Percentiles rank a stretch among this genome's conserved stretches.
These are phyloP conservation scores for Hypoxylon fragiforme DNA, from an alignment of 495 filamentous ascomycete species.

Conservation along the genomic window DNA sequence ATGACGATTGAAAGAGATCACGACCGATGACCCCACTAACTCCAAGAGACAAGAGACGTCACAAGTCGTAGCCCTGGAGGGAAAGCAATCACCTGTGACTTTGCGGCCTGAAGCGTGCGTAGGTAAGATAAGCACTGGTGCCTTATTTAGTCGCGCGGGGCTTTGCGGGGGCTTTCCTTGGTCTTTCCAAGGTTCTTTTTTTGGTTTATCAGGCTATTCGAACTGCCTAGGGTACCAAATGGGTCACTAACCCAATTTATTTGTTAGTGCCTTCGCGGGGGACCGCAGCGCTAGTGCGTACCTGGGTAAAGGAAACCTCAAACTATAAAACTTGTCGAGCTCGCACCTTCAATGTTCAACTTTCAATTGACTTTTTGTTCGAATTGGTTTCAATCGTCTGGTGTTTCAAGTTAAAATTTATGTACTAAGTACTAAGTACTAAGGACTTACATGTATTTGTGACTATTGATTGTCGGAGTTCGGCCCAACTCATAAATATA, in stretches of 20 bases:
- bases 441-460: too few species aligned
- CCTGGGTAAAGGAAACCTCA: too few species aligned
- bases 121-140: slow-evolving; percentile 27
- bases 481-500: not conserved
- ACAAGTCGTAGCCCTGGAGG: slow-evolving; percentile 15
- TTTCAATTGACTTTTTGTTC: too few species aligned
- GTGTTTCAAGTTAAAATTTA: slow-evolving; percentile 7
- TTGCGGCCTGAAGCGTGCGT: slow-evolving; percentile 1
- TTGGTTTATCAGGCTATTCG: too few species aligned
- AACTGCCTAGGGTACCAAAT: too few species aligned
- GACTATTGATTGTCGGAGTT: not conserved
- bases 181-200: not conserved
- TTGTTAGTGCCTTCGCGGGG: too few species aligned
- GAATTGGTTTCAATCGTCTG: slow-evolving; percentile 1
- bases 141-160: slow-evolving; percentile 31
- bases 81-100: slow-evolving; percentile 16
- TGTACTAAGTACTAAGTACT: not conserved
- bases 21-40: slow-evolving; percentile 30
- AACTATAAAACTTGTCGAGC: too few species aligned
- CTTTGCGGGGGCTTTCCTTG: slow-evolving; percentile 8
- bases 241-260: too few species aligned
- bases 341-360: too few species aligned
- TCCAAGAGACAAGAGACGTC: too few species aligned
- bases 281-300: too few species aligned
- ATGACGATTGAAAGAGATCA: slow-evolving; percentile 30